A percentile compares a stretch with the other conserved stretches of the same genome.
These are phyloP conservation scores for Hypoxylon intermedium DNA, from an alignment of 495 filamentous ascomycete genomes.

Conservation along the genomic window DNA sequence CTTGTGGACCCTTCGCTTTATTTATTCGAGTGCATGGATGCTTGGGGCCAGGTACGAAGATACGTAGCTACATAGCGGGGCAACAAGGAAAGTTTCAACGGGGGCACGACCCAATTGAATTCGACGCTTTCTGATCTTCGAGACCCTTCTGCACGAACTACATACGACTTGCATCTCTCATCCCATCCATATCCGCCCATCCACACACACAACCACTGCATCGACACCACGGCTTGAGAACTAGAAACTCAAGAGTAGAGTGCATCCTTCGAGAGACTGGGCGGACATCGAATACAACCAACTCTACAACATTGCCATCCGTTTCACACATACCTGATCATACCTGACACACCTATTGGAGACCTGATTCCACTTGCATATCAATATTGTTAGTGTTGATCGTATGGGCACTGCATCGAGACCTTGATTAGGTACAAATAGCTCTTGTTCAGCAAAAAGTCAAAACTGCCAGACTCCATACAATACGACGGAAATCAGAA, in stretches of 20 bases:
- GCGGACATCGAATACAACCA: conserved; percentile 10
- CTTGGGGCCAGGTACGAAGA: conserved; percentile 17
- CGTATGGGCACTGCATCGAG: too few relatives aligned
- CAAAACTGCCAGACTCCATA: too few relatives aligned
- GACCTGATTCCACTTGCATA: too few relatives aligned
- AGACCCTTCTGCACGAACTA: conserved; percentile 35
- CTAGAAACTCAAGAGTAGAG: too few relatives aligned
- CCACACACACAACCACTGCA: conserved; percentile 11
- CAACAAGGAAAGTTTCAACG: conserved; percentile 5
- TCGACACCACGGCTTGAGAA: neutral
- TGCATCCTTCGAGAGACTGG: too few relatives aligned
- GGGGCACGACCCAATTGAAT: conserved; percentile 13
- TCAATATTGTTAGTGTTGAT: too few relatives aligned
- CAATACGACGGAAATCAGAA: too few relatives aligned
- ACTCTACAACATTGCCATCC: conserved; percentile 6
- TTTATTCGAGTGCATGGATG: conserved; percentile 15
- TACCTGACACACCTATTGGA: conserved; percentile 22
- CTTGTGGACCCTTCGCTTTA: conserved; percentile 24
- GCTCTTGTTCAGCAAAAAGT: too few relatives aligned
- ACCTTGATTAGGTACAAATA: too few relatives aligned
- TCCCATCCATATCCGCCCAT: conserved; percentile 11
- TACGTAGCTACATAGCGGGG: neutral
- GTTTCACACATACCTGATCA: conserved; percentile 37
- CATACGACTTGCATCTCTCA: conserved; percentile 23
- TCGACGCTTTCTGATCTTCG: conserved; percentile 15